phyloP scores from a whole-genome alignment of 192 early-diverging fungal species.

The Mortierella claussenii region DNA sequence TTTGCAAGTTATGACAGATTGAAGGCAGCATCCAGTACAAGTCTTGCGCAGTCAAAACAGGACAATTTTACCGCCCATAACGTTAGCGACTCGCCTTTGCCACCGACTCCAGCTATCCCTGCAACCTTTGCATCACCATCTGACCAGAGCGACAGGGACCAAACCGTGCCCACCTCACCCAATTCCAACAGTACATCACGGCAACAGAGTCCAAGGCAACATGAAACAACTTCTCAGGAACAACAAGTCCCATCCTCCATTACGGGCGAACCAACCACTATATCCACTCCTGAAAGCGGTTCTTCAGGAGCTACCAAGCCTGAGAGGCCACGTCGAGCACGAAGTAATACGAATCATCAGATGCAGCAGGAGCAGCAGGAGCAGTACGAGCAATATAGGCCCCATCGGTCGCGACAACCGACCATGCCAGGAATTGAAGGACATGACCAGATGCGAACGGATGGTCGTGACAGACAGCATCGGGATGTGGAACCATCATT shows the following conservation, averaged over 20 bases:
- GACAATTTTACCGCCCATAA: not conserved
- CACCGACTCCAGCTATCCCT: not conserved
- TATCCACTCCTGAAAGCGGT: not conserved
- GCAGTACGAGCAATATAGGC: not conserved
- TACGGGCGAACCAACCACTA: not conserved
- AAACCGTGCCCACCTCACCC: not conserved
- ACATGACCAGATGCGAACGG: not conserved
- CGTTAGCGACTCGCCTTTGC: not conserved
- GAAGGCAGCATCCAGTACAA: constrained; percentile 28
- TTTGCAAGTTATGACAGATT: constrained; percentile 41
- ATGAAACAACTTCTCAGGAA: not conserved
- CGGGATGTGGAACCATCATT: not conserved
- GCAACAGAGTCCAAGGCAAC: not conserved
- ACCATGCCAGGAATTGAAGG: not conserved
- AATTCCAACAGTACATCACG: not conserved
- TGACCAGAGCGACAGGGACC: not conserved
- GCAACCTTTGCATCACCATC: not conserved
- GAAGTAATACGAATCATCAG: constrained; percentile 26
- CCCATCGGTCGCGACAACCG: constrained; percentile 1
- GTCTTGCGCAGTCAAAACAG: constrained; percentile 2
- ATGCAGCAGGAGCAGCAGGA: not conserved
- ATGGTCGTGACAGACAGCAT: not conserved
- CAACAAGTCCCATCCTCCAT: not conserved
- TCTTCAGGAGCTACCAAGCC: not conserved
- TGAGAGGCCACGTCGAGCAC: constrained; percentile 28